These are phyloP conservation scores for Phlyctochytrium planicorne DNA, from an alignment of 192 early-diverging fungal genomes.

Conservation along the genomic window DNA sequence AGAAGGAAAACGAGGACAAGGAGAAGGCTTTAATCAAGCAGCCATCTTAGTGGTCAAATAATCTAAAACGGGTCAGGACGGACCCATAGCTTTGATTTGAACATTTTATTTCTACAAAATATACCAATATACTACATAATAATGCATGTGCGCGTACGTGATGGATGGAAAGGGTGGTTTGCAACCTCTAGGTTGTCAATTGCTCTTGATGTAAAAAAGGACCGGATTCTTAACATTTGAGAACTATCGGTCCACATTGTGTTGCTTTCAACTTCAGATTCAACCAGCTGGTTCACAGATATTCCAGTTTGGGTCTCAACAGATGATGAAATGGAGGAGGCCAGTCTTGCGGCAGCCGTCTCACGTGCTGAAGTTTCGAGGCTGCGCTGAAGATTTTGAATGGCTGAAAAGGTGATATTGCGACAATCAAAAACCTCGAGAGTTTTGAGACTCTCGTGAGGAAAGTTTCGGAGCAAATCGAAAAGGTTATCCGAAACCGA, in stretches of 20 bases:
- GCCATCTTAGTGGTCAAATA: neutral
- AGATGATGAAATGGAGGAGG: too few species aligned
- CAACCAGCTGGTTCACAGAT: neutral
- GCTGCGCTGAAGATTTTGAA: neutral
- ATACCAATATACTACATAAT: neutral
- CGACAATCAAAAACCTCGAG: neutral
- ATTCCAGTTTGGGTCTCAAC: too few species aligned
- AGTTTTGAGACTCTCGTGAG: neutral
- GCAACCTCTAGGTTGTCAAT: too few species aligned
- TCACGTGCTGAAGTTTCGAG: neutral
- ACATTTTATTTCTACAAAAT: neutral
- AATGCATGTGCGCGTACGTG: neutral
- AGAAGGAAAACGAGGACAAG: slow-evolving; percentile 43
- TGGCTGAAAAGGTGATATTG: neutral
- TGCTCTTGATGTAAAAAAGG: neutral
- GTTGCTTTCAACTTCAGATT: neutral
- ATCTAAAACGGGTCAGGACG: neutral
- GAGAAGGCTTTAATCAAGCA: too few species aligned
- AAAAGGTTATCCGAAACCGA: neutral
- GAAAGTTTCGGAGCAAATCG: neutral
- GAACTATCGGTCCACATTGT: neutral
- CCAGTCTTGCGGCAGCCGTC: too few species aligned
- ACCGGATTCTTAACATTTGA: neutral
- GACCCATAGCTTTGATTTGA: neutral
- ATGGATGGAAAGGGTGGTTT: neutral